Evolutionary conservation across 768 basidiomycete species (phyloP).

Genomic region (Podaxis carcinomalis): DNA sequence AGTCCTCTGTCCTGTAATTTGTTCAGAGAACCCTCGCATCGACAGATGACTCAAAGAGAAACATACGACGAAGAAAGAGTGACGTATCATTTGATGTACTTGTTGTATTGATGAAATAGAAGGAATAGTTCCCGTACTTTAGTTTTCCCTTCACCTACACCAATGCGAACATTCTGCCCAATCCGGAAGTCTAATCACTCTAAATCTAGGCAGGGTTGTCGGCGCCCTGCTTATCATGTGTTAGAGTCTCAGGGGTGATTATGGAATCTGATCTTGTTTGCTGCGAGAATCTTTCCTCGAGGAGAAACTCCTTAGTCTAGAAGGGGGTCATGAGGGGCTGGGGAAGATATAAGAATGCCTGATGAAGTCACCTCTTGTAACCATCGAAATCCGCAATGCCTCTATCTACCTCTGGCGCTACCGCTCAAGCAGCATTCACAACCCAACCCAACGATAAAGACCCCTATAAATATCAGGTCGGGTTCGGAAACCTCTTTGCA

Average conservation of each 20-base stretch:
- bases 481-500: constrained; percentile 55
- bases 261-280: neutral
- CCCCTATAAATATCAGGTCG: constrained; percentile 54
- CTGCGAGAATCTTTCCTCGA: constrained; percentile 11
- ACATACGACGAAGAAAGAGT: neutral
- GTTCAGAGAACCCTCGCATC: neutral
- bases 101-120: neutral
- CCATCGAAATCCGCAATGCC: constrained; percentile 17
- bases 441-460: constrained; percentile 38
- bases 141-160: neutral
- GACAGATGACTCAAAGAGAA: neutral
- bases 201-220: neutral
- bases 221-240: neutral
- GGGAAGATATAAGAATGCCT: neutral
- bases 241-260: neutral
- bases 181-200: neutral
- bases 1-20: neutral
- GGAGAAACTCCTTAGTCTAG: neutral
- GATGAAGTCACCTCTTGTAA: neutral
- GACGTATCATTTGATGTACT: neutral
- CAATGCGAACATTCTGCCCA: constrained; percentile 1
- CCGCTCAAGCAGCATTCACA: constrained; percentile 34
- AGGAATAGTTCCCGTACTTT: neutral
- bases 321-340: neutral
- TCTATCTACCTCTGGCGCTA: constrained; percentile 28